phyloP scores from a whole-genome alignment of 805 yeast species.

The Spathaspora arborariae region DNA sequence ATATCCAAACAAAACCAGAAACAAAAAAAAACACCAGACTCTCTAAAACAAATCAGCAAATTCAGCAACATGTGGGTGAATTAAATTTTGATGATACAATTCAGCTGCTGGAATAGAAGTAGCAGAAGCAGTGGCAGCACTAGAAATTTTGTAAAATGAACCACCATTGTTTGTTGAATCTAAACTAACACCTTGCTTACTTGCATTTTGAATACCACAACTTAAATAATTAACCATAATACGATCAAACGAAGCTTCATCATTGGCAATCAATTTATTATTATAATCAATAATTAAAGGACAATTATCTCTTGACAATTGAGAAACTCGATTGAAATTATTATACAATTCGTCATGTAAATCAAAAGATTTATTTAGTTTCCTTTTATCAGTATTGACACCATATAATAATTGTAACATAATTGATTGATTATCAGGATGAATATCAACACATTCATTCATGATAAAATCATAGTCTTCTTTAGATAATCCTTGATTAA shows the following conservation, averaged over 20 bases:
- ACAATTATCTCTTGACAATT: conserved; percentile 8
- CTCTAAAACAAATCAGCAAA: conserved; percentile 40
- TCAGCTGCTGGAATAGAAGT: neutral
- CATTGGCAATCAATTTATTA: conserved; percentile 37
- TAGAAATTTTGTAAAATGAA: conserved; percentile 1
- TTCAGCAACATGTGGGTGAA: conserved; percentile 43
- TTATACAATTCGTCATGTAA: conserved; percentile 9
- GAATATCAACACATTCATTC: conserved; percentile 26
- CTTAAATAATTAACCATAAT: conserved; percentile 36
- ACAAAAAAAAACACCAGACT: neutral
- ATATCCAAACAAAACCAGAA: neutral
- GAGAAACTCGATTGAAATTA: conserved; percentile 5
- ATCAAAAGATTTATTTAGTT: conserved; percentile 11
- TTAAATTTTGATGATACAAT: conserved; percentile 14
- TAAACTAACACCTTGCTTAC: neutral
- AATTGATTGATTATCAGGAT: conserved; percentile 31
- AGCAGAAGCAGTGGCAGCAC: neutral
- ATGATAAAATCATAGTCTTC: conserved; percentile 24
- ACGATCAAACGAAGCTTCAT: conserved; percentile 33
- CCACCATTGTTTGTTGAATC: neutral
- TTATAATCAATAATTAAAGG: conserved; percentile 34
- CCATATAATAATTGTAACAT: conserved; percentile 14
- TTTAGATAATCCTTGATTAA: conserved; percentile 6
- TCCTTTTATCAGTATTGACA: conserved; percentile 5
- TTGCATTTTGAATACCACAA: conserved; percentile 25